Conservation (phyloP, 164 flowering plant species). For the Magnolia kwangsiensis region DNA sequence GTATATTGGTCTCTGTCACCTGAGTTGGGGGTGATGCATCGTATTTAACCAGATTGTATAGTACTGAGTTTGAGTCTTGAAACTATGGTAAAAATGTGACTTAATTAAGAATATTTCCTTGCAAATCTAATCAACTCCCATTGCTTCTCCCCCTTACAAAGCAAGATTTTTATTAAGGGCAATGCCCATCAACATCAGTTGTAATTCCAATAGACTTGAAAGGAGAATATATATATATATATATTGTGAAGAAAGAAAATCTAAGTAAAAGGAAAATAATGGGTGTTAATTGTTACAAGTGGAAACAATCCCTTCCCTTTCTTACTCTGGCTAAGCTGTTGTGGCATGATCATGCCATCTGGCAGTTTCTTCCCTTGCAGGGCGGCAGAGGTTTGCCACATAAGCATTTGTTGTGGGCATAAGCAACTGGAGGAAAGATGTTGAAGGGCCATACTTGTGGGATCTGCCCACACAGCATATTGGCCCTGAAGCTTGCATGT, state of each 20-base stretch:
- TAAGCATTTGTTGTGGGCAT: slow-evolving; percentile 81
- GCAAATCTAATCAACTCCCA: neutral
- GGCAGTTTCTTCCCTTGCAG: slow-evolving; percentile 36
- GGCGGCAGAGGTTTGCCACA: slow-evolving; percentile 87
- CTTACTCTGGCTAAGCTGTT: neutral
- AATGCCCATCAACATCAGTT: too few relatives aligned
- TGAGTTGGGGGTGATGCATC: too few relatives aligned
- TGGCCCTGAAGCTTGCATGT: slow-evolving; percentile 81
- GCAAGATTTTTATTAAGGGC: neutral
- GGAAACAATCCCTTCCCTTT: neutral
- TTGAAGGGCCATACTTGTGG: slow-evolving; percentile 87
- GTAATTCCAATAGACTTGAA: neutral
- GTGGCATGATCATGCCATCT: slow-evolving; percentile 7
- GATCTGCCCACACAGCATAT: slow-evolving; percentile 75
- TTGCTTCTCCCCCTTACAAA: neutral
- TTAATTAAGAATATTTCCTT: too few relatives aligned
- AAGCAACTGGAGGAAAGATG: slow-evolving; percentile 68
- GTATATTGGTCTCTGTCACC: too few relatives aligned
- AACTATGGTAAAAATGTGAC: too few relatives aligned
- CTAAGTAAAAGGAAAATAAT: neutral
- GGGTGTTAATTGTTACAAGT: slow-evolving; percentile 3
- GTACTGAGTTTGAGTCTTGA: too few relatives aligned
- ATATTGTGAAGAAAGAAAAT: neutral
- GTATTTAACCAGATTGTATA: too few relatives aligned
- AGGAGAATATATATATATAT: too few relatives aligned